These are phyloP conservation scores for Anthoceros angustus DNA, from an alignment of 225 moss, liverwort and hornwort genomes.

Conservation along the genomic window DNA sequence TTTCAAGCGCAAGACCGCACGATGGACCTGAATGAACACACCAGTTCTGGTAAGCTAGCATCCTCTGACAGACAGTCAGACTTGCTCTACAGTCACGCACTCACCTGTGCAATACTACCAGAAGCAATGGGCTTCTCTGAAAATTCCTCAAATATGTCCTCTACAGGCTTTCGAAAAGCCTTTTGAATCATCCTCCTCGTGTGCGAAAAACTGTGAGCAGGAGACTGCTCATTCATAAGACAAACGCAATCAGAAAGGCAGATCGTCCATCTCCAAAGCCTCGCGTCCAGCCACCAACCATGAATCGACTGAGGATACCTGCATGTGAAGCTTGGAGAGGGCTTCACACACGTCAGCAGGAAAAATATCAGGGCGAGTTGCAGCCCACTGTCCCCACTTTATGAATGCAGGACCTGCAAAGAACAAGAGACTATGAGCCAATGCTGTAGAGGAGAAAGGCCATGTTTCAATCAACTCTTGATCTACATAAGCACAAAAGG, in stretches of 20 bases:
- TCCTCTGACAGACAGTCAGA: neutral
- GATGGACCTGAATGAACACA: slow-evolving; percentile 35
- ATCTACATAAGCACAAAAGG: neutral
- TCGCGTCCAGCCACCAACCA: neutral
- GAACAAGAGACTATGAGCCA: neutral
- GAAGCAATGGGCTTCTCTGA: slow-evolving; percentile 80
- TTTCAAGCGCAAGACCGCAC: slow-evolving; percentile 39
- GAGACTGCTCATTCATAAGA: slow-evolving; percentile 37
- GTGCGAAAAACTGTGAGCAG: slow-evolving; percentile 65
- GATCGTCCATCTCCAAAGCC: neutral
- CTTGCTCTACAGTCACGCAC: neutral
- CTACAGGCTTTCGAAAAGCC: slow-evolving; percentile 63
- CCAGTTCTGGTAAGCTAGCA: neutral
- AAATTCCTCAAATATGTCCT: slow-evolving; percentile 70
- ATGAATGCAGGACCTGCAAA: slow-evolving; percentile 86
- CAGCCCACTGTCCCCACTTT: slow-evolving; percentile 98
- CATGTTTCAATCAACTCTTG: neutral
- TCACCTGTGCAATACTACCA: slow-evolving; percentile 90
- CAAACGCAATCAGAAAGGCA: slow-evolving; percentile 1
- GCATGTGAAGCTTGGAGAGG: slow-evolving; percentile 76
- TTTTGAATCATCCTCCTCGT: slow-evolving; percentile 58
- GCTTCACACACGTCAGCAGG: slow-evolving; percentile 62
- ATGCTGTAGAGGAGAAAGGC: neutral
- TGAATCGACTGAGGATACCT: slow-evolving; percentile 20
- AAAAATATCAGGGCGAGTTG: slow-evolving; percentile 85